These are phyloP conservation scores for Mrakia gelida DNA, from an alignment of 768 basidiomycete genomes.

Conservation along the genomic window DNA sequence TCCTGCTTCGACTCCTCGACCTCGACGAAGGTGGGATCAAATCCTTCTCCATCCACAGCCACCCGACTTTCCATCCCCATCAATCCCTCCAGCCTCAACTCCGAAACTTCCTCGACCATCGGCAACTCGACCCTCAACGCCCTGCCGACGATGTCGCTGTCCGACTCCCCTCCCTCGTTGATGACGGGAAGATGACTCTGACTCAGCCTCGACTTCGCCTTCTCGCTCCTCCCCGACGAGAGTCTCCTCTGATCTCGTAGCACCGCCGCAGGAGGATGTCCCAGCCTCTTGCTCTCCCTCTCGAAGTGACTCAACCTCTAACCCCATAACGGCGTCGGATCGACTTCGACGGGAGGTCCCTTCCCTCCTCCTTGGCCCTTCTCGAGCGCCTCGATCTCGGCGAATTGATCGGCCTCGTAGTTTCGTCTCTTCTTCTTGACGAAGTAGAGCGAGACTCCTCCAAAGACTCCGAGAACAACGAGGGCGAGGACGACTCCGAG, in stretches of 20 bases:
- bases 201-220: neutral
- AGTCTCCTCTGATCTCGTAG: neutral
- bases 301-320: neutral
- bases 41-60: too few relatives aligned
- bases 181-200: neutral
- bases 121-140: neutral
- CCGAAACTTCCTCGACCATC: neutral
- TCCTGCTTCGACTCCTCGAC: neutral
- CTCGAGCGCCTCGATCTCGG: neutral
- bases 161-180: neutral
- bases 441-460: neutral
- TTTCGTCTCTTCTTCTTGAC: neutral
- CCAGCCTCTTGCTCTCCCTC: neutral
- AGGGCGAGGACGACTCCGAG: slow-evolving; percentile 1
- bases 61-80: neutral
- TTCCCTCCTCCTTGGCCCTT: neutral
- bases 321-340: neutral
- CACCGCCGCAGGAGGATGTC: neutral
- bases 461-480: neutral
- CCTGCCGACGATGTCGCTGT: neutral
- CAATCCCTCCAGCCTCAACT: neutral
- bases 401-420: neutral
- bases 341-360: neutral
- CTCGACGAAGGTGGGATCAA: neutral
- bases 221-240: neutral